phyloP scores from a whole-genome alignment of 176 grass and related monocot genomes.

The Musa itinerans region DNA sequence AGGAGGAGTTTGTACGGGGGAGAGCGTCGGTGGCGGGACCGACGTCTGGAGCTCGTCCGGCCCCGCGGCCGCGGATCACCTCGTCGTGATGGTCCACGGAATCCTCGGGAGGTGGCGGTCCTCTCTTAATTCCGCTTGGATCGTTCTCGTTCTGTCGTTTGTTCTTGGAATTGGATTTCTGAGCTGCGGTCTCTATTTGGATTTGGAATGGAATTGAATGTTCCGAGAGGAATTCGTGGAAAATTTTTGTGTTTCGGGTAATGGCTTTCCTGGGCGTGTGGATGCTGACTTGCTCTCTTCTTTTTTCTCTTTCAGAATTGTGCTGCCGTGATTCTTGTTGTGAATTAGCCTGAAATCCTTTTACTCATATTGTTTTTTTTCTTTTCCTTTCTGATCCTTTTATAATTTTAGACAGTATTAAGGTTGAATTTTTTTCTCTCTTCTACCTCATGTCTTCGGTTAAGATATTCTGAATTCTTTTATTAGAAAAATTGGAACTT shows the following conservation, averaged over 20 bases:
- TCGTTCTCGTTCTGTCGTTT: not conserved
- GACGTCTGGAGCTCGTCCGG: slow-evolving; percentile 20
- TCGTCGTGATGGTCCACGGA: slow-evolving; percentile 38
- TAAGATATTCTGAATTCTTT: no score
- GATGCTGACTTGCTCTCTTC: not conserved
- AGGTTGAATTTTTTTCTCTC: not conserved
- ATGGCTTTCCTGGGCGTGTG: not conserved
- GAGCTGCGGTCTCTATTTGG: not conserved
- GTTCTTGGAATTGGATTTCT: not conserved
- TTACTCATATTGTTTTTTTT: not conserved
- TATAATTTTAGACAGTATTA: not conserved
- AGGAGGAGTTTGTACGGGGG: slow-evolving; percentile 4
- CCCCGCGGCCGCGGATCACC: slow-evolving; percentile 21
- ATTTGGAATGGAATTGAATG: not conserved
- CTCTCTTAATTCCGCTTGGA: not conserved
- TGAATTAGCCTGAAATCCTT: not conserved
- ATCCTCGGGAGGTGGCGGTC: slow-evolving; percentile 27
- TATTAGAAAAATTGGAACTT: no score
- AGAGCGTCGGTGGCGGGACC: slow-evolving; percentile 20
- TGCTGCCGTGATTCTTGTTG: not conserved
- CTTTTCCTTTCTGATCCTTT: not conserved
- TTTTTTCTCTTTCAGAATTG: not conserved
- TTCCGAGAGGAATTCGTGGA: not conserved
- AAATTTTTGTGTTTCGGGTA: not conserved
- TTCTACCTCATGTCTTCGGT: no score